Base-by-base conservation (phyloP, 768 basidiomycete species). In the Leccinum aurantiacum region DNA sequence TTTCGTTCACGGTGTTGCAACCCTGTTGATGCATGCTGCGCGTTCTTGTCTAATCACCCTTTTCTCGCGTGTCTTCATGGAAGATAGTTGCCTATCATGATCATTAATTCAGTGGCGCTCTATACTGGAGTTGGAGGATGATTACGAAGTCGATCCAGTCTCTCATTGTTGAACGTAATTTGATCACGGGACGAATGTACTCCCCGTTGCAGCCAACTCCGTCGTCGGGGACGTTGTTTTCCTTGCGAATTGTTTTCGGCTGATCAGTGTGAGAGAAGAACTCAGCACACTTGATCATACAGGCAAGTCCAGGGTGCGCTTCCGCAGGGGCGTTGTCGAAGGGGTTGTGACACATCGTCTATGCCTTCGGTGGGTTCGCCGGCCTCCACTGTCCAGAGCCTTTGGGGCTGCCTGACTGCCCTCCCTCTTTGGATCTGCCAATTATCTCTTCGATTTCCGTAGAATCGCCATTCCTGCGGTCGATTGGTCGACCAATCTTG, bases 121-220 rank as follows among this genome's bases (percentile, higher is more conserved):
- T 83, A 82, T 62, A 83, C 62, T 84, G 74, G 62, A 78, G 78
- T 25, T 80, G 82, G 8, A 72, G 72, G 47, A 71, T 77, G 19
- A 78, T 81, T 54, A 84, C 83, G 79, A 76, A 78, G 25, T 80
- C 79, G 1, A 82, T 84, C 69, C 82, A 80, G 69, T 79, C 79
- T 60, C 81, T 86, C 44, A 81, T 85, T 19, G 82, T 85, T 1
- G 80, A 85, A 53, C 47, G 78, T 84, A 19, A 74, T 83, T 27
- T 78, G 84, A 19, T 3, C 79, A 84, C 62, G 77, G 78, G 11
- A 75, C 79, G 46, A 75, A 75, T 29, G 69, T 78, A 19, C 79
- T 78, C 19, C 74, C 83, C 10, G 71, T 80, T 25, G 83, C 84
- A 11, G 79, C 79, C 50, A 80, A 84, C 38, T 78, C 87, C 47